Base-by-base conservation (phyloP, 2,329 filamentous ascomycete species). In the Colletotrichum tanaceti region DNA sequence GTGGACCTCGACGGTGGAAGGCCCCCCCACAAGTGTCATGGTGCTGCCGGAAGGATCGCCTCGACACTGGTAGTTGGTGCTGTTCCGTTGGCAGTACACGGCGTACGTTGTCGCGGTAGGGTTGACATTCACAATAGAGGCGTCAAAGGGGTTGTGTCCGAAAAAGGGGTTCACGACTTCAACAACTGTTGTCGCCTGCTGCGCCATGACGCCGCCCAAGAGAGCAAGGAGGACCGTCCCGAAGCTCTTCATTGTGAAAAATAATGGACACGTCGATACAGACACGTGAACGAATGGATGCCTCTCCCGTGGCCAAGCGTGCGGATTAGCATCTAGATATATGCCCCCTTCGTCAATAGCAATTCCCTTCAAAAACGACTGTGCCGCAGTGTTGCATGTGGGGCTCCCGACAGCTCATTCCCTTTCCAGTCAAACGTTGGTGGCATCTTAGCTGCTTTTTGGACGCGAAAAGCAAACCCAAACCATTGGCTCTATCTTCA, bases 91-190 rank as follows among this genome's bases (percentile, higher is more conserved):
- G 65, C 78, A 81, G 28, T 63, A 63, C 24, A 79, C 52, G 53
- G 71, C 72, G 53, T 75, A 73, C 2, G 79, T 81, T 1, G 78
- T 79, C 53, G 74, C 73, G 10, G 57, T 68, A 11, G 52, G 59
- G 41, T 74, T 73, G 65, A 70, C 77, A 9, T 69, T 71, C 47
- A 79, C 54, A 59, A 79, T 70, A n/a, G 78, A 79, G 39, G 73
- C 78, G 9, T 73, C 73, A 14, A 77, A 55, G 11, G 59, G 50
- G 20, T 74, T 67, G 13, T 70, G 5, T 53, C 76, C 73, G 53
- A 65, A 71, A 46, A 71, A 49, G 35, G 75, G 74, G 50, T 78
- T 68, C 35, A 79, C 63, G 52, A 80, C 65, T 47, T 68, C 67
- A 58, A 78, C 72, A 44, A 53, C 52, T 6, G 70, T 60, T 41